phyloP scores from a whole-genome alignment of 163 green algal genomes.

The Prototheca wickerhamii region DNA sequence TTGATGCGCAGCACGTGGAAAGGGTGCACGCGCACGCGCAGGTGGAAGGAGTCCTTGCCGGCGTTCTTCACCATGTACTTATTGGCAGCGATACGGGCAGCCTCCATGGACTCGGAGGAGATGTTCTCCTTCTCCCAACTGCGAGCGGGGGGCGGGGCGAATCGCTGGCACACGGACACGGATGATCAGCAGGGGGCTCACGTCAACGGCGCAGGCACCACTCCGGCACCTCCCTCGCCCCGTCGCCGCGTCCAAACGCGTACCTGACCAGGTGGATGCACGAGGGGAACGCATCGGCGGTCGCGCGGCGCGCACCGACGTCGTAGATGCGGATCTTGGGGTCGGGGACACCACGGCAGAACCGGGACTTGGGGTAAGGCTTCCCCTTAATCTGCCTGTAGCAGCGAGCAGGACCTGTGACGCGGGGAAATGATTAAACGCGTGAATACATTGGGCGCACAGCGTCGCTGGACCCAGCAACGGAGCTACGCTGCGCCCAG shows the following conservation, averaged over 20 bases:
- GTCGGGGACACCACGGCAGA: slow-evolving; percentile 96
- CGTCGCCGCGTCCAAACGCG: not conserved
- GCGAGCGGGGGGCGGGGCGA: slow-evolving; percentile 2
- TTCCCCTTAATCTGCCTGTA: slow-evolving; percentile 98
- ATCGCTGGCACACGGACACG: not conserved
- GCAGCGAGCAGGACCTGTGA: slow-evolving; percentile 65
- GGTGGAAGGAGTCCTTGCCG: slow-evolving; percentile 97
- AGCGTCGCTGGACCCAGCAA: not conserved
- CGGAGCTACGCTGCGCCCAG: not conserved
- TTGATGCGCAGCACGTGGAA: slow-evolving; percentile 99
- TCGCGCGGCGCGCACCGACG: slow-evolving; percentile 85
- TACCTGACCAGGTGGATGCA: slow-evolving; percentile 92
- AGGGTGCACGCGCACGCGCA: slow-evolving; percentile 94
- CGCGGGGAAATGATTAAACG: not conserved
- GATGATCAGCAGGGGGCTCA: not conserved
- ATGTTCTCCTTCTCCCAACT: slow-evolving; percentile 99
- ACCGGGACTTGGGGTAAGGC: slow-evolving; percentile 98
- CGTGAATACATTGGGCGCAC: not conserved
- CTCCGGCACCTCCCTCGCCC: not conserved
- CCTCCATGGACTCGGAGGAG: slow-evolving; percentile 91
- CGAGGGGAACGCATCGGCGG: slow-evolving; percentile 88
- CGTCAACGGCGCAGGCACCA: not conserved
- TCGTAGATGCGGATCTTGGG: slow-evolving; percentile 99
- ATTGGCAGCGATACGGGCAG: slow-evolving; percentile 95
- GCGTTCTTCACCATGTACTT: slow-evolving; percentile 99